These are phyloP conservation scores for Croton setiger DNA, from an alignment of 441 rosid species.

Conservation along the genomic window DNA sequence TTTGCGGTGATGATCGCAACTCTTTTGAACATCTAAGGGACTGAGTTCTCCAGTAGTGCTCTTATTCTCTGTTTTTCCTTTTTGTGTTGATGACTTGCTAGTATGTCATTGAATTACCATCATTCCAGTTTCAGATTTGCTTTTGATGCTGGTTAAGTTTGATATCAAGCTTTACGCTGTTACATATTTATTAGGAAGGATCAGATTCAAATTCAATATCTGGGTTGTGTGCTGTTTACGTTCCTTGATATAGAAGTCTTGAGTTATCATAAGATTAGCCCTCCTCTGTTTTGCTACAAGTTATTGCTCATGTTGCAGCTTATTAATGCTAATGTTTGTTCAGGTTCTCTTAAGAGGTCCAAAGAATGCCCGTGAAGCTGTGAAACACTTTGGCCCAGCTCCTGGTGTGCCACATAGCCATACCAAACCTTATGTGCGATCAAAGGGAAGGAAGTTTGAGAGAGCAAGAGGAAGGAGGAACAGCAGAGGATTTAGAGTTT, in stretches of 20 bases:
- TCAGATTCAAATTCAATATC: too few relatives aligned
- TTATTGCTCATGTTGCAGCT: too few relatives aligned
- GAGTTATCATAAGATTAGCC: too few relatives aligned
- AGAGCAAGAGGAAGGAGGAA: conserved; percentile 86
- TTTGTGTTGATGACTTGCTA: not conserved
- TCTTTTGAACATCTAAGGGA: conserved; percentile 18
- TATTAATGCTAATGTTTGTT: not conserved
- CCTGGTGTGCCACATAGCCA: conserved; percentile 97
- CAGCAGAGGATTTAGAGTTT: conserved; percentile 51
- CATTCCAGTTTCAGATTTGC: too few relatives aligned
- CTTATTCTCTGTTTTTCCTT: not conserved
- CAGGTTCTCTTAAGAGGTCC: conserved; percentile 94
- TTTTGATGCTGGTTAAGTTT: not conserved
- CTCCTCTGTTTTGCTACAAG: too few relatives aligned
- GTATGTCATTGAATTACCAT: too few relatives aligned
- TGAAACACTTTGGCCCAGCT: conserved; percentile 94
- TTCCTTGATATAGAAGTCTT: too few relatives aligned
- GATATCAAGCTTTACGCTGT: not conserved
- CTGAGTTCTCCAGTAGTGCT: conserved; percentile 1
- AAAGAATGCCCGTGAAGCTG: conserved; percentile 93
- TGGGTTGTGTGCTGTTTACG: too few relatives aligned
- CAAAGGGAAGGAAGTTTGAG: conserved; percentile 92
- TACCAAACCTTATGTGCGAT: conserved; percentile 78
- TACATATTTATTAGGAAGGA: too few relatives aligned
- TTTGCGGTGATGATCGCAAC: conserved; percentile 15